Conservation (phyloP, 2,329 filamentous ascomycete genomes). For the Pseudopithomyces chartarum region DNA sequence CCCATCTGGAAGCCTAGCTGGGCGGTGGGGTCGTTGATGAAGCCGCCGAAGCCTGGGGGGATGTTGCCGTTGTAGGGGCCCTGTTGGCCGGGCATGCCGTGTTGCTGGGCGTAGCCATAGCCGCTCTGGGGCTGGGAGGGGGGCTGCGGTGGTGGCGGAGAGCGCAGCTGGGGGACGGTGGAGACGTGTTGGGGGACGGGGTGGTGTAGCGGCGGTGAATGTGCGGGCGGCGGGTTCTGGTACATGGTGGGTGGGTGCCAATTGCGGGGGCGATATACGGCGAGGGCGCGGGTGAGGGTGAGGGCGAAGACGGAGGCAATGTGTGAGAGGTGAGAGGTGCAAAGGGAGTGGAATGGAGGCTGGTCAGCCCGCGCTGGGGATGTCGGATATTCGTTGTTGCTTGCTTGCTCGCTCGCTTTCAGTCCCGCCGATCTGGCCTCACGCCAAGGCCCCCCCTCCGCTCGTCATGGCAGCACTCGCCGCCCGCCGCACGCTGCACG, state of each 20-base stretch:
- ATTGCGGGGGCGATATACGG: constrained; percentile 5
- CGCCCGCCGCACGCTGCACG: constrained; percentile 3
- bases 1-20: constrained; percentile 96
- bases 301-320: too few relatives aligned
- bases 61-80: constrained; percentile 39
- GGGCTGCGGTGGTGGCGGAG: constrained; percentile 79
- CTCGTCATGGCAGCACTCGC: constrained; percentile 33
- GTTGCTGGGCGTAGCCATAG: constrained; percentile 76
- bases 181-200: constrained; percentile 98
- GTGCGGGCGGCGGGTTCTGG: constrained; percentile 69
- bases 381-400: constrained; percentile 9
- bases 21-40: constrained; percentile 94
- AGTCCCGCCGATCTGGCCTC: constrained; percentile 15
- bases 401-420: constrained; percentile 9
- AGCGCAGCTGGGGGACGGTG: constrained; percentile 94
- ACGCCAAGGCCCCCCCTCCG: constrained; percentile 26
- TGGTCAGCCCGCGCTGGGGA: constrained; percentile 4
- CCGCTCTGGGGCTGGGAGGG: constrained; percentile 70
- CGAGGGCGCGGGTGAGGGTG: not conserved
- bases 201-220: constrained; percentile 88
- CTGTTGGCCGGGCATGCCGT: constrained; percentile 15
- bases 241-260: constrained; percentile 71
- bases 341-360: not conserved
- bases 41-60: constrained; percentile 76
- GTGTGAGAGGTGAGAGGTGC: not conserved